Base-by-base conservation (phyloP, 805 yeast genomes). In the Wickerhamiella azyma region DNA sequence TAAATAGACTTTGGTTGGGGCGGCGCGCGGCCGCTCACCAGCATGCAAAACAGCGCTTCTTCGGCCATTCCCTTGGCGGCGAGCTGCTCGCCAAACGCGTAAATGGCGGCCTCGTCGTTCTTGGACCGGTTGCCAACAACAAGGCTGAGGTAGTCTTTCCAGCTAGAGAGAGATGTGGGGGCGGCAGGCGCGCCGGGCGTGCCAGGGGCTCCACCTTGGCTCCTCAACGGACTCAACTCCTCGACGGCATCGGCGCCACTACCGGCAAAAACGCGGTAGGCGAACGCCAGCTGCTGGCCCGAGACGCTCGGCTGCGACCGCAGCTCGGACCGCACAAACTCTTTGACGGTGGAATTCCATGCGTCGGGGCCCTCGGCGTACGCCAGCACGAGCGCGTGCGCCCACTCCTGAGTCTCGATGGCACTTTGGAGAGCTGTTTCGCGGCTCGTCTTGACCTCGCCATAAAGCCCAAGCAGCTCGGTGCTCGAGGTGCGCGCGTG, bases 311-410 rank as follows among this genome's bases (percentile, higher is more conserved):
- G 65, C 43, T 65, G 62, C 48, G 64, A 62, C 55, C 61, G 64
- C 54, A 61, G 67, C 50, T 65, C 77, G 51, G 65, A 74, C 41
- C 53, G 70, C 37, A 74, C 71, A 58, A 76, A 83, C 45, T 70
- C 75, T 9, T 77, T 68, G 5, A 80, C 78, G 2, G 80, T 72
- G 29, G 65, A 63, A 5, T 74, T 62, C 74, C 82, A 79, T 33
- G 69, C 67, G 3, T 75, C 78, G 17, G 74, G 72, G 2, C 92
- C 81, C 24, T 76, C 64, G 14, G 84, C 60, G 49, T 79, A 72
- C 1, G 94, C 78, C 42, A 88, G 66, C 26, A 85, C 59, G 46
- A 89, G 62, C 0, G 95, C 81, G 60, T 86, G 67, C 0, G 89
- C 77, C 81, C 84, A 88, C 52, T 84, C 83, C 9, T 76, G 72